Conservation (phyloP, 192 early-diverging fungal species). For the Cetraspora pellucida region DNA sequence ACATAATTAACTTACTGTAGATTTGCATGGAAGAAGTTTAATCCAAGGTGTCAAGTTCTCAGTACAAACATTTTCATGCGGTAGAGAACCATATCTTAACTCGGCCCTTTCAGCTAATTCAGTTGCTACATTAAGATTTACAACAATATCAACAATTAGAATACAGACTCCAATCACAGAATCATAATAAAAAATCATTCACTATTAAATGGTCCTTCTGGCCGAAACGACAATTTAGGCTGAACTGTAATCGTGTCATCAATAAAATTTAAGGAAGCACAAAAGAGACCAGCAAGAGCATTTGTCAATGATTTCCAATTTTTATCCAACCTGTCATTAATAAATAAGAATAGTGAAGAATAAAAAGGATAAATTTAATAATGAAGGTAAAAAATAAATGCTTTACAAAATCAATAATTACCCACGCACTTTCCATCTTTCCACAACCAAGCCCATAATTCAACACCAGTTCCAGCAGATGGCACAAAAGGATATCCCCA, state of each 20-base stretch:
- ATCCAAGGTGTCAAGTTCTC: constrained; percentile 98
- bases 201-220: constrained; percentile 47
- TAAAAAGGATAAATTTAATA: neutral
- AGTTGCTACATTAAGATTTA: constrained; percentile 7
- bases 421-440: constrained; percentile 49
- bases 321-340: constrained; percentile 55
- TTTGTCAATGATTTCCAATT: constrained; percentile 89
- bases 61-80: constrained; percentile 94
- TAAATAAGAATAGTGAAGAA: neutral
- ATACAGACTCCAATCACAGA: neutral
- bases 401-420: too few species aligned
- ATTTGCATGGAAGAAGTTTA: constrained; percentile 93
- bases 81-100: constrained; percentile 78
- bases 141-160: neutral
- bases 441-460: constrained; percentile 64
- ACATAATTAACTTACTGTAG: constrained; percentile 39
- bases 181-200: constrained; percentile 19
- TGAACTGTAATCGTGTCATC: constrained; percentile 73
- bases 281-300: constrained; percentile 91
- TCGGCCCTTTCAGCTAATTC: constrained; percentile 28
- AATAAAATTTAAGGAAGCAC: constrained; percentile 95
- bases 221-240: constrained; percentile 56
- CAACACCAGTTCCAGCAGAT: constrained; percentile 75
- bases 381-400: too few species aligned
- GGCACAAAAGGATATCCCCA: constrained; percentile 71